Percentiles rank a stretch among this genome's conserved stretches.
These are phyloP conservation scores for Paradendryphiella salina DNA, from an alignment of 2,329 filamentous ascomycete species.

Conservation along the genomic window DNA sequence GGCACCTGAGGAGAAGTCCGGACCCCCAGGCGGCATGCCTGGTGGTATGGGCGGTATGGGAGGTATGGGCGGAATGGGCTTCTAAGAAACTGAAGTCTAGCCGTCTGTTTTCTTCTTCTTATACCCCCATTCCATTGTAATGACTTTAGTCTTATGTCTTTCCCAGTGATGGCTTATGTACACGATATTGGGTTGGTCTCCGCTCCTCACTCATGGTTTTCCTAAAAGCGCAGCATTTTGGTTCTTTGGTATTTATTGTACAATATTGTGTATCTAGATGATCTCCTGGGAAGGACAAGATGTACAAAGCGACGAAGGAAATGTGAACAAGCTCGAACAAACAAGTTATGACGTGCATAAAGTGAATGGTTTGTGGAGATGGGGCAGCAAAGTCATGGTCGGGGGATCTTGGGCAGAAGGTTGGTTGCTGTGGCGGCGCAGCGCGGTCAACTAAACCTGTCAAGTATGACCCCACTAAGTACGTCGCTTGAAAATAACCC, in stretches of 20 bases:
- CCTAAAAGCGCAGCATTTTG: constrained; percentile 44
- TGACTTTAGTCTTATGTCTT: constrained; percentile 39
- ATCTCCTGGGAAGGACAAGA: constrained; percentile 33
- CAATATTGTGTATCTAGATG: constrained; percentile 44
- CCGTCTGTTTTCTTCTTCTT: constrained; percentile 34
- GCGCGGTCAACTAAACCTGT: constrained; percentile 24
- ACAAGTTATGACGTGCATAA: not conserved
- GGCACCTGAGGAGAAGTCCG: constrained; percentile 85
- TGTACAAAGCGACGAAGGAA: constrained; percentile 38
- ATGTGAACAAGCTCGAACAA: constrained; percentile 30
- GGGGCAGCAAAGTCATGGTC: not conserved
- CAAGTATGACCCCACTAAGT: constrained; percentile 27
- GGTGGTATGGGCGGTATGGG: constrained; percentile 57
- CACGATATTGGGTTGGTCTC: constrained; percentile 44
- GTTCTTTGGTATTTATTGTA: constrained; percentile 38
- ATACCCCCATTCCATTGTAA: constrained; percentile 40
- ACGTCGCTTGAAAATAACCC: constrained; percentile 25
- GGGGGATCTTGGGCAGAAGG: not conserved
- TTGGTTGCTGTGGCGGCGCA: constrained; percentile 29
- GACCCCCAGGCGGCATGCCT: constrained; percentile 58
- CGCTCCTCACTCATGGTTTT: constrained; percentile 46
- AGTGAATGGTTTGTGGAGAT: constrained; percentile 1
- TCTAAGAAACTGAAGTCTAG: constrained; percentile 50
- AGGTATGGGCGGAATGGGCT: constrained; percentile 63
- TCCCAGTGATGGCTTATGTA: constrained; percentile 40